These are phyloP conservation scores for Avena atlantica DNA, from an alignment of 176 grass and related monocot species.

Conservation along the genomic window DNA sequence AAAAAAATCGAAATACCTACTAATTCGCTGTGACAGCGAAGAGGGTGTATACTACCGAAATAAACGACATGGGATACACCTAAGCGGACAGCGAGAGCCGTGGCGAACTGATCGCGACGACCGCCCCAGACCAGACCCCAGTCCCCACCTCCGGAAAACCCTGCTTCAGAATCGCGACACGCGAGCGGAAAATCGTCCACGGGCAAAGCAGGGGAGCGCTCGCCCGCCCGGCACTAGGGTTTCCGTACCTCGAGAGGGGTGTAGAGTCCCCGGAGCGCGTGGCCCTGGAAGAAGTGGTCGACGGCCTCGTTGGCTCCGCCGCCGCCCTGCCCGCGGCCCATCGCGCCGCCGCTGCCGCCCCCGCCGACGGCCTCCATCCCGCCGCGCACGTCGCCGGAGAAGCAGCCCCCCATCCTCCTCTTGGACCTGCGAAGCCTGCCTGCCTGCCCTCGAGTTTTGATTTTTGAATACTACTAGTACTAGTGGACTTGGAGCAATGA, in stretches of 20 bases:
- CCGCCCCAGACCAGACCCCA: neutral
- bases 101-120: neutral
- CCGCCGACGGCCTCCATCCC: slow-evolving; percentile 77
- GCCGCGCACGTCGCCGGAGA: slow-evolving; percentile 77
- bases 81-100: neutral
- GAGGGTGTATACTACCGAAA: neutral
- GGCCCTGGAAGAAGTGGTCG: slow-evolving; percentile 66
- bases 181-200: neutral
- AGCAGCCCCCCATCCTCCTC: slow-evolving; percentile 67
- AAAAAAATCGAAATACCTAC: neutral
- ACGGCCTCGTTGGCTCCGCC: slow-evolving; percentile 69
- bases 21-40: neutral
- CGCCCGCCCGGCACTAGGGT: neutral
- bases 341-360: neutral
- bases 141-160: neutral
- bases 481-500: too few species aligned
- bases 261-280: slow-evolving; percentile 76
- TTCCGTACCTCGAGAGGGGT: slow-evolving; percentile 69
- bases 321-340: neutral
- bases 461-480: neutral
- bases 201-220: neutral
- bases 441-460: neutral
- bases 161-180: neutral
- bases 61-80: neutral
- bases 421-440: neutral